Evolutionary conservation across 2,329 filamentous ascomycete species (phyloP), one percentile per base, ranked within the genome.

Genomic region (Apiospora saccharicola): DNA sequence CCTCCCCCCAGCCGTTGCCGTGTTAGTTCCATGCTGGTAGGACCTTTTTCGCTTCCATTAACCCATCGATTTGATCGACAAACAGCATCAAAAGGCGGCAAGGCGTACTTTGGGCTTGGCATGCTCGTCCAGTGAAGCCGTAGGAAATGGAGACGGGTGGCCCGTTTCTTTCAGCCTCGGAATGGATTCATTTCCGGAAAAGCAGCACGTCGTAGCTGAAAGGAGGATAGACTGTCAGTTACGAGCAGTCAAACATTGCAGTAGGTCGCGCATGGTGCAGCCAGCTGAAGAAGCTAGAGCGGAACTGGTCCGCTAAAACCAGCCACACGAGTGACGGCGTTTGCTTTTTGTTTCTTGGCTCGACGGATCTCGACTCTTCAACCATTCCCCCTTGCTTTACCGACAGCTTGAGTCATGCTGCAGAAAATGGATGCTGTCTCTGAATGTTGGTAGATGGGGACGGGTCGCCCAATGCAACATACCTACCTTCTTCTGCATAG

Each of bases 221-320:
- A 37, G 24, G 22, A 49, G 67, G 5, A 37, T 49, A 69, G 67
- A 69, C 26, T n/a, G 22, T 49, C 37, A n/a, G 37, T 24, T n/a
- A 22, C 57, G 7, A 41, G 34, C 57, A 41, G 57, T 22, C 30
- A 61, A 30, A 61, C 30, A 16, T 41, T 16, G 22, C 53, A 7
- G 37, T 61, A 61, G 53, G 53, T 61, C 53, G 53, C 30, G 37
- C 53, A 61, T 61, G 53, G 53, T 61, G 53, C 53, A 61, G 53
- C 16, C 57, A 69, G 67, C 67, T 69, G 67, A 69, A 69, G 47
- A 37, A n/a, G 30, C 67, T 69, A 69, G 67, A 30, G 67, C 67
- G 67, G 44, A 37, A 34, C n/a, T 47, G 67, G 43, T 24, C 67
- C 67, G 67, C 67, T 34, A 69, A 37, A 26, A 44, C 44, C 44